phyloP scores from a whole-genome alignment of 306 rosid species.

The Macrotyloma uniflorum region DNA sequence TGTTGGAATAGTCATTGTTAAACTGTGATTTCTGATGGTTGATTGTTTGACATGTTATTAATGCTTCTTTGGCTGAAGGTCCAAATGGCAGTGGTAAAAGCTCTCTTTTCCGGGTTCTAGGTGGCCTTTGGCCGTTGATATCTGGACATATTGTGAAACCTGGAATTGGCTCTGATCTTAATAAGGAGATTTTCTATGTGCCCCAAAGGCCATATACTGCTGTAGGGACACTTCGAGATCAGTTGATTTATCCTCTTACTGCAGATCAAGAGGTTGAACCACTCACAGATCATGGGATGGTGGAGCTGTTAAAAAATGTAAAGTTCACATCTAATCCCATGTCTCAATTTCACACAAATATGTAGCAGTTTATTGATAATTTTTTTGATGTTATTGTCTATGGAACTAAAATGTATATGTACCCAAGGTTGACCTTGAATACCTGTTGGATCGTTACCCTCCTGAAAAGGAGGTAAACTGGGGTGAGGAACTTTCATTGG shows the following conservation, averaged over 20 bases:
- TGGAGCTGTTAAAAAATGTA: slow-evolving; percentile 87
- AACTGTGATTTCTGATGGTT: slow-evolving; percentile 20
- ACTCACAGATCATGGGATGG: slow-evolving; percentile 82
- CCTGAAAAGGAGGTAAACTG: slow-evolving; percentile 90
- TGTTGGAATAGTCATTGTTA: background rate
- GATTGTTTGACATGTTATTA: slow-evolving; percentile 35
- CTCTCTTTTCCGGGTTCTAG: slow-evolving; percentile 97
- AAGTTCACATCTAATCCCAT: slow-evolving; percentile 29
- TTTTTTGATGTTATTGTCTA: slow-evolving; percentile 35
- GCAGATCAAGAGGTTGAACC: slow-evolving; percentile 76
- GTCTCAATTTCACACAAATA: slow-evolving; percentile 9
- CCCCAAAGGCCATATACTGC: slow-evolving; percentile 99
- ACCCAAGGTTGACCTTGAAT: slow-evolving; percentile 94
- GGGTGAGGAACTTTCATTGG: slow-evolving; percentile 98
- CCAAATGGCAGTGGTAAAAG: slow-evolving; percentile 99
- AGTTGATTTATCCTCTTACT: slow-evolving; percentile 93
- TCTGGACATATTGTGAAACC: slow-evolving; percentile 96
- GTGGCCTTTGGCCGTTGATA: slow-evolving; percentile 98
- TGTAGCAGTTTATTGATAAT: slow-evolving; percentile 27
- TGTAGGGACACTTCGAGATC: slow-evolving; percentile 97
- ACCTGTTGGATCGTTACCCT: slow-evolving; percentile 87
- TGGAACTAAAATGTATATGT: slow-evolving; percentile 27
- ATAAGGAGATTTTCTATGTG: slow-evolving; percentile 97
- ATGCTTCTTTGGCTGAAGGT: slow-evolving; percentile 65
- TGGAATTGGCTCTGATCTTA: slow-evolving; percentile 96